A percentile compares a stretch with the other conserved stretches of the same genome.
phyloP scores from a whole-genome alignment of 371 early-diverging fungal genomes.

The Thermomucor indicae-seudaticae region DNA sequence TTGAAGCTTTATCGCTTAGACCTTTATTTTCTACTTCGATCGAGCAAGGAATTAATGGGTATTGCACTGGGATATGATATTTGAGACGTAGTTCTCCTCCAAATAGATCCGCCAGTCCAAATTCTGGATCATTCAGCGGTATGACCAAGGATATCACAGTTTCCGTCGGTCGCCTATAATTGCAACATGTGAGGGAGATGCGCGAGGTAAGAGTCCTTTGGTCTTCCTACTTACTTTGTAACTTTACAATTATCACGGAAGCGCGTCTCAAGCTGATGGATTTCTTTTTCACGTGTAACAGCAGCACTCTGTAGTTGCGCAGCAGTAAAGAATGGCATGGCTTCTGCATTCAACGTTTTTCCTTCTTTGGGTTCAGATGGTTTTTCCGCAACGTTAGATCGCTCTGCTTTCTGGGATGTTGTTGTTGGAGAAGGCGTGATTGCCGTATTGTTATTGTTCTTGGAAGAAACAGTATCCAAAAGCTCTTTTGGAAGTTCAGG shows the following conservation, averaged over 20 bases:
- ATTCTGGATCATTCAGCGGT: constrained; percentile 29
- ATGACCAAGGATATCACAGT: constrained; percentile 11
- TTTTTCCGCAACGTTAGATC: neutral
- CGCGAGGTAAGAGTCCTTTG: neutral
- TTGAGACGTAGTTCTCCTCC: constrained; percentile 22
- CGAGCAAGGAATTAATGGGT: constrained; percentile 47
- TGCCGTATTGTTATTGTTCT: neutral
- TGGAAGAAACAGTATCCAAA: constrained; percentile 1
- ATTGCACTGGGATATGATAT: constrained; percentile 41
- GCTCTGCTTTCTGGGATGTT: neutral
- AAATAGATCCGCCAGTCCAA: constrained; percentile 20
- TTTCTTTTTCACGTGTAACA: constrained; percentile 8
- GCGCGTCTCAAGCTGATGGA: constrained; percentile 35
- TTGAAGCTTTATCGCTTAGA: constrained; percentile 35
- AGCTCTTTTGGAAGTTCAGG: constrained; percentile 13
- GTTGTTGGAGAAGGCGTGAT: constrained; percentile 5
- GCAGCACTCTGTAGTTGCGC: constrained; percentile 2
- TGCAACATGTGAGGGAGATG: neutral
- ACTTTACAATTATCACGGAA: constrained; percentile 37
- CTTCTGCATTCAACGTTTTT: constrained; percentile 6
- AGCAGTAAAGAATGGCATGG: constrained; percentile 5
- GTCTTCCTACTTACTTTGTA: constrained; percentile 12
- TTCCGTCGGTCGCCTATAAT: neutral
- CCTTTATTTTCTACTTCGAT: constrained; percentile 45
- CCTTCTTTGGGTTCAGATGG: neutral